These are phyloP conservation scores for Diddensiella santjacobensis DNA, from an alignment of 805 yeast species.

Conservation along the genomic window DNA sequence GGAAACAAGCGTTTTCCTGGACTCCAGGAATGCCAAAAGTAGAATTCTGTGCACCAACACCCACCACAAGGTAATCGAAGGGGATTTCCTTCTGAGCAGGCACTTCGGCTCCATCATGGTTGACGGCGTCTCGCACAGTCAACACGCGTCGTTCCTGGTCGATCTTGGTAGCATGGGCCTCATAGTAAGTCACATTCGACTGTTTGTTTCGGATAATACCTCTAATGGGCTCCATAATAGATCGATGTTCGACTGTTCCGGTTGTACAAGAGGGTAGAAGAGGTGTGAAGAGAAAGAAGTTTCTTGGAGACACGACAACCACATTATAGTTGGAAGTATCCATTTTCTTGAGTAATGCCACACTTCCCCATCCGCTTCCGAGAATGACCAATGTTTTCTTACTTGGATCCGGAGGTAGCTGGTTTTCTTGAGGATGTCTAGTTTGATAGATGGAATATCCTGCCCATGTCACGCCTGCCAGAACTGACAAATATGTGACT, in stretches of 20 bases:
- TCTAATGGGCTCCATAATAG: constrained; percentile 92
- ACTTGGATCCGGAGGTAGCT: constrained; percentile 47
- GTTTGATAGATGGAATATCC: constrained; percentile 48
- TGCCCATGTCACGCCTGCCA: constrained; percentile 53
- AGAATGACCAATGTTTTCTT: constrained; percentile 69
- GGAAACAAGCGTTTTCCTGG: constrained; percentile 73
- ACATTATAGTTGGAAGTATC: constrained; percentile 88
- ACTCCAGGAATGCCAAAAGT: constrained; percentile 96
- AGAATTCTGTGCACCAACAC: constrained; percentile 93
- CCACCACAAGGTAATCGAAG: constrained; percentile 84
- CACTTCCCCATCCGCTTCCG: constrained; percentile 92
- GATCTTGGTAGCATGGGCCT: constrained; percentile 84
- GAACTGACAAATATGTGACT: constrained; percentile 46
- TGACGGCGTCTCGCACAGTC: constrained; percentile 44
- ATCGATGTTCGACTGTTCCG: constrained; percentile 83
- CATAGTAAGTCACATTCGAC: constrained; percentile 76
- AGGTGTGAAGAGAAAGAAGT: constrained; percentile 95
- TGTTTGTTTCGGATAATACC: constrained; percentile 72
- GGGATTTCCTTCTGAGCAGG: constrained; percentile 43
- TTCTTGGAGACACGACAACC: constrained; percentile 87
- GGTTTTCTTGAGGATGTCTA: constrained; percentile 36
- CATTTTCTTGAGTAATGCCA: constrained; percentile 74
- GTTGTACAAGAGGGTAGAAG: constrained; percentile 91
- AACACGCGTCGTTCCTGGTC: constrained; percentile 68
- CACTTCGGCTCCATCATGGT: constrained; percentile 39